Percentiles rank a stretch among this genome's conserved stretches.
phyloP scores from a whole-genome alignment of 371 early-diverging fungal genomes.

The Umbelopsis sp. region DNA sequence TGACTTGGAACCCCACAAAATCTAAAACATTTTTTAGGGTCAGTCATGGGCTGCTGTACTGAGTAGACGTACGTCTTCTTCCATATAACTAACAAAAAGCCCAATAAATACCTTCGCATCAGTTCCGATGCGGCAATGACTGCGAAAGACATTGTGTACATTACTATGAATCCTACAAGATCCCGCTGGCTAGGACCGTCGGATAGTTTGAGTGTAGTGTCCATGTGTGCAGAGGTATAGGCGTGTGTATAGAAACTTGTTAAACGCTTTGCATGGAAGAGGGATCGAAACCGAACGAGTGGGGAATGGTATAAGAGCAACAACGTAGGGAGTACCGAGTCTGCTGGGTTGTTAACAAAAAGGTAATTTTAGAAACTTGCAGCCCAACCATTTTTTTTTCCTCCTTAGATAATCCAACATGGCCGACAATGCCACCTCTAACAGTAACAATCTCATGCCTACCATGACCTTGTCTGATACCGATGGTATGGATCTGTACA shows the following conservation, averaged over 20 bases:
- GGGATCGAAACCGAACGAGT: not conserved
- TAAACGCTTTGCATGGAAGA: not conserved
- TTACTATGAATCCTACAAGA: not conserved
- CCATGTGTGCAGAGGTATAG: not conserved
- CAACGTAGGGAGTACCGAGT: too few relatives aligned
- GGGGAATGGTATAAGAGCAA: not conserved
- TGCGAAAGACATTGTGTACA: not conserved
- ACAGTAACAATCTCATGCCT: not conserved
- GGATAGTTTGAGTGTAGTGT: not conserved
- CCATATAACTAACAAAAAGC: not conserved
- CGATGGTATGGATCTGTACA: constrained; percentile 6
- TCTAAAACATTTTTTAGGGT: not conserved
- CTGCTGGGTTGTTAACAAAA: too few relatives aligned
- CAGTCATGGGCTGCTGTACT: not conserved
- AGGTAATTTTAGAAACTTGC: not conserved
- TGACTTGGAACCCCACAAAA: constrained; percentile 10
- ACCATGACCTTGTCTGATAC: constrained; percentile 2
- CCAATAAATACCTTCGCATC: not conserved
- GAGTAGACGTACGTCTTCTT: too few relatives aligned
- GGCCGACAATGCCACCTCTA: not conserved
- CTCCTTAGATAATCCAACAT: not conserved
- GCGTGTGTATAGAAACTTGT: not conserved
- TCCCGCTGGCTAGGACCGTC: constrained; percentile 1
- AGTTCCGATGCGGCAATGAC: not conserved
- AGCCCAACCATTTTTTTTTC: not conserved